A percentile compares a stretch with the other conserved stretches of the same genome.
Conservation (phyloP, 306 rosid species). For the Cicer judaicum region DNA sequence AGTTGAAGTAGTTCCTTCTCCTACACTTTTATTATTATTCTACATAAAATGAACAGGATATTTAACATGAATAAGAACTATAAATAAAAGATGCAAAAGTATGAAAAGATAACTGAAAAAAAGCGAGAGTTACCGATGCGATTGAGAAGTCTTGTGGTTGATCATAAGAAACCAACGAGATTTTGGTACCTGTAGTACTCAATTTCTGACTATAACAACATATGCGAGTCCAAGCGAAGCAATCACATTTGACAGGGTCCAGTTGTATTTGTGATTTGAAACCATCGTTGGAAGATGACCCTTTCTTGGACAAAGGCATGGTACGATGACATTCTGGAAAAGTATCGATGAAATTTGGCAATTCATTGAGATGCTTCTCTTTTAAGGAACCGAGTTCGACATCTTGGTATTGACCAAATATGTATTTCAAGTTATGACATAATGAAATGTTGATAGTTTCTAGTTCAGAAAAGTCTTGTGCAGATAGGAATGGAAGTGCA, state of each 20-base stretch:
- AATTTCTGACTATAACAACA: too few species aligned
- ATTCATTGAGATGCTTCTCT: not conserved
- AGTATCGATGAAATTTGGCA: not conserved
- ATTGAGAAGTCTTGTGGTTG: too few species aligned
- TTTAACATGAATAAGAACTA: too few species aligned
- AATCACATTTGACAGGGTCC: not conserved
- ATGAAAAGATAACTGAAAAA: too few species aligned
- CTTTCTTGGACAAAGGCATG: not conserved
- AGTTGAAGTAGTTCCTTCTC: too few species aligned
- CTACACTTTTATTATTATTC: too few species aligned
- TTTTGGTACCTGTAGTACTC: too few species aligned
- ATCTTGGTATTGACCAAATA: not conserved
- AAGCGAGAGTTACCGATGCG: too few species aligned
- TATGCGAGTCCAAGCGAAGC: not conserved
- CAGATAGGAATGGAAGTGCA: not conserved
- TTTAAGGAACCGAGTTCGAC: not conserved
- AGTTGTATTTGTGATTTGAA: not conserved
- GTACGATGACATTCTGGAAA: not conserved
- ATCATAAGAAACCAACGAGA: too few species aligned
- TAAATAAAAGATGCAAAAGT: too few species aligned
- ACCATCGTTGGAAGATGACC: not conserved
- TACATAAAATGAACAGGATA: too few species aligned
- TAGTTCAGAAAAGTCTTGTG: not conserved
- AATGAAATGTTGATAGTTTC: not conserved
- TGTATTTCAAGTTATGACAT: not conserved